phyloP scores from a whole-genome alignment of 1,284 basidiomycete genomes.

The Sanguinoderma infundibulare region DNA sequence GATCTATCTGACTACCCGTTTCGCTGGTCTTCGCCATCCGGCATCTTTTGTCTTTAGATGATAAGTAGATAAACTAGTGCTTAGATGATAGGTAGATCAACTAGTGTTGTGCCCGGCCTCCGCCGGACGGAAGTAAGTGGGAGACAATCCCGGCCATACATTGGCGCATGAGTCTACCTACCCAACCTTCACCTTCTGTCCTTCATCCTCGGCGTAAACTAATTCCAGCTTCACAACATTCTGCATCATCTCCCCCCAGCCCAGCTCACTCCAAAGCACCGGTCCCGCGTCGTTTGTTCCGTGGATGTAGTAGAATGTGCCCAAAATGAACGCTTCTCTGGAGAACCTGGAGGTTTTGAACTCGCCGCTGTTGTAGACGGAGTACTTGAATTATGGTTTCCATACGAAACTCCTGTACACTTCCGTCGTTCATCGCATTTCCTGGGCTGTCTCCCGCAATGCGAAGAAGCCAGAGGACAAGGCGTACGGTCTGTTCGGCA shows the following conservation, averaged over 20 bases:
- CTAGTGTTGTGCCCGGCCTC: too few species aligned
- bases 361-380: background rate
- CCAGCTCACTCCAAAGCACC: background rate
- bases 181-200: background rate
- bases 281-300: background rate
- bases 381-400: background rate
- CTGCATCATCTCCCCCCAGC: slow-evolving; percentile 1
- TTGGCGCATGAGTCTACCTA: too few species aligned
- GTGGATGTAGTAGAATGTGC: background rate
- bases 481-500: slow-evolving; percentile 22
- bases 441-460: slow-evolving; percentile 14
- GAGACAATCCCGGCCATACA: too few species aligned
- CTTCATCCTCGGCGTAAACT: background rate
- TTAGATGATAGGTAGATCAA: too few species aligned
- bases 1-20: background rate
- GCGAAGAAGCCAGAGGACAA: slow-evolving; percentile 15
- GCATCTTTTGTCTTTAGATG: too few species aligned
- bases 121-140: too few species aligned
- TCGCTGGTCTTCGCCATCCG: background rate
- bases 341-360: background rate
- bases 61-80: too few species aligned
- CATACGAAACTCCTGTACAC: background rate
- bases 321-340: background rate
- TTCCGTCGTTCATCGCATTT: slow-evolving; percentile 19
- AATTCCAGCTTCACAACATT: background rate